Evolutionary conservation across 768 basidiomycete genomes (phyloP), one percentile per base, ranked within the genome.

Genomic region (Trametes maxima): DNA sequence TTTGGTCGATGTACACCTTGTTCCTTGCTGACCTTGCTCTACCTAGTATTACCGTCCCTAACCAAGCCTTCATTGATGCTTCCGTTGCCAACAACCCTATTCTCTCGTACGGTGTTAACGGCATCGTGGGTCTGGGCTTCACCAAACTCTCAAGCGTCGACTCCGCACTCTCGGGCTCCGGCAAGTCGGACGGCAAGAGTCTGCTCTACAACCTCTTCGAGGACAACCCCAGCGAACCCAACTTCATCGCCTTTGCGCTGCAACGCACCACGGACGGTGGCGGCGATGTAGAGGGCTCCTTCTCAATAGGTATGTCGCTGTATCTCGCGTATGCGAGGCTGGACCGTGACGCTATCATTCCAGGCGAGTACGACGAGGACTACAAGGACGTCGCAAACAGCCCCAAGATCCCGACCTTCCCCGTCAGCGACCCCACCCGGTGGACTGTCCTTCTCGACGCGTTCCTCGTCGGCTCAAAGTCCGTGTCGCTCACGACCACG

Each of bases 381-480:
- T 94, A 91, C 71, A 71, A 80, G 33, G 77, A 78, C 5, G 82
- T 94, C 36, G 77, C 78, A n/a, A 79, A 81, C 50, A 82, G 75
- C 40, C 76, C 79, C 8, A 76, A 80, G 39, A 88, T 94, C 59
- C 75, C 90, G 7, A 93, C 92, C 1, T 94, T 86, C 83, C 92
- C 92, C 1, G 76, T 78, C 51, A 74, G 73, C 42, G 74, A 76
- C 19, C 92, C 92, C 1, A 79, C 68, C 45, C 81, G 90, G 22
- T 94, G 92, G 92, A 90, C 82, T 59, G 78, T 94, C 45, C 80
- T 92, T 19, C 72, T 94, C 57, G 92, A 93, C 57, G 86, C 86
- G 17, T 72, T 92, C 60, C 80, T 90, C 54, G 77, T 90, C 14
- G 85, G 85, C 37, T 74, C 76, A 36, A 78, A 78, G 35, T 78